Conservation (phyloP, 1,139 yeast genomes). For the Candida tropicalis region DNA sequence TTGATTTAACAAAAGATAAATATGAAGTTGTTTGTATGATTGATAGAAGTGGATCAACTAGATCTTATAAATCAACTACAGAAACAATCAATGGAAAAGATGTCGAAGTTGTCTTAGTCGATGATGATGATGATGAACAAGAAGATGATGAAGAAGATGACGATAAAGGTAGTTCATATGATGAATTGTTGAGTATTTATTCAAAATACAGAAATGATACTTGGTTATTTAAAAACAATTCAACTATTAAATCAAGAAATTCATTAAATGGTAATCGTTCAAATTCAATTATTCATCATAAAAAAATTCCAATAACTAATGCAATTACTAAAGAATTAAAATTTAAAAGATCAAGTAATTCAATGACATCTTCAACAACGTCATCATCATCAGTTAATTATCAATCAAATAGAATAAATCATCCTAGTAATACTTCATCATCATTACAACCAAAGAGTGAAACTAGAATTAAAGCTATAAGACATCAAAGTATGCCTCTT, state of each 20-base stretch:
- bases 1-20: constrained; percentile 47
- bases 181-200: constrained; percentile 44
- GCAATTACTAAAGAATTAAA: constrained; percentile 6
- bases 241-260: constrained; percentile 12
- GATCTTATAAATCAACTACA: constrained; percentile 42
- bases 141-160: constrained; percentile 32
- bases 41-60: constrained; percentile 36
- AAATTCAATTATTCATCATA: not conserved
- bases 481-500: constrained; percentile 12
- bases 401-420: constrained; percentile 23
- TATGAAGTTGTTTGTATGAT: constrained; percentile 37
- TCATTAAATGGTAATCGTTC: constrained; percentile 6
- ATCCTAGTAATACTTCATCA: constrained; percentile 12
- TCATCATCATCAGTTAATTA: constrained; percentile 16
- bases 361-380: constrained; percentile 18
- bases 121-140: constrained; percentile 33
- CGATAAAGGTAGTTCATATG: constrained; percentile 22
- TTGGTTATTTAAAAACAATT: constrained; percentile 29
- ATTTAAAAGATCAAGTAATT: constrained; percentile 16
- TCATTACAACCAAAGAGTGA: not conserved
- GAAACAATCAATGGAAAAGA: constrained; percentile 45
- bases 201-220: constrained; percentile 41
- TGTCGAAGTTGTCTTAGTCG: constrained; percentile 50
- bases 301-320: not conserved
- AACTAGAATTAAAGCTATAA: not conserved